Percentiles rank a stretch among this genome's conserved stretches.
phyloP scores from a whole-genome alignment of 495 filamentous ascomycete species.

The Hyaloscypha finlandica region DNA sequence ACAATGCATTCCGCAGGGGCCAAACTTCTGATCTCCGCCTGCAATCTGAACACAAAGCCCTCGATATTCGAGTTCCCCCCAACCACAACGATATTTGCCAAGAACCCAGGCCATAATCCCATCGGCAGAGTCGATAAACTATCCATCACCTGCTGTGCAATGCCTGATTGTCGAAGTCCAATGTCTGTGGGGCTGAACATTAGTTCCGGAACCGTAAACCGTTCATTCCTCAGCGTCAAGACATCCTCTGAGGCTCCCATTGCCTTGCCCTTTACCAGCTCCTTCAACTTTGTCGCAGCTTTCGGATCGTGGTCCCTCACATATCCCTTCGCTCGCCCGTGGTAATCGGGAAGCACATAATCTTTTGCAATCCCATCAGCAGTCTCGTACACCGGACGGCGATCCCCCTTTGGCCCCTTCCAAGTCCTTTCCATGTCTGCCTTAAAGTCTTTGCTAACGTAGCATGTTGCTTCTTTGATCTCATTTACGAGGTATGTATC shows the following conservation, averaged over 20 bases:
- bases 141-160: constrained; percentile 80
- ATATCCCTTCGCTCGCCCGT: constrained; percentile 70
- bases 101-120: constrained; percentile 72
- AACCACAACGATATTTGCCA: constrained; percentile 86
- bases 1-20: constrained; percentile 78
- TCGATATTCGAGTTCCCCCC: constrained; percentile 81
- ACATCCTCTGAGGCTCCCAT: constrained; percentile 73
- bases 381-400: constrained; percentile 31
- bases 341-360: constrained; percentile 92
- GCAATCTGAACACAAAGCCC: constrained; percentile 82
- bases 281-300: constrained; percentile 60
- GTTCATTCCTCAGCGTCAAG: constrained; percentile 84
- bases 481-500: constrained; percentile 92
- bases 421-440: constrained; percentile 78
- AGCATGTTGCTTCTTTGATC: constrained; percentile 90
- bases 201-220: constrained; percentile 88
- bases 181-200: constrained; percentile 86
- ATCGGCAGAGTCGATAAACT: constrained; percentile 74
- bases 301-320: constrained; percentile 73
- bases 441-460: constrained; percentile 75
- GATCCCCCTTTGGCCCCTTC: constrained; percentile 71
- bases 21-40: constrained; percentile 72
- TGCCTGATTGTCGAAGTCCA: constrained; percentile 80
- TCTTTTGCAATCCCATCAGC: constrained; percentile 83
- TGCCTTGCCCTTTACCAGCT: constrained; percentile 52